These are phyloP conservation scores for Fusarium buharicum DNA, from an alignment of 2,329 filamentous ascomycete species.

Conservation along the genomic window DNA sequence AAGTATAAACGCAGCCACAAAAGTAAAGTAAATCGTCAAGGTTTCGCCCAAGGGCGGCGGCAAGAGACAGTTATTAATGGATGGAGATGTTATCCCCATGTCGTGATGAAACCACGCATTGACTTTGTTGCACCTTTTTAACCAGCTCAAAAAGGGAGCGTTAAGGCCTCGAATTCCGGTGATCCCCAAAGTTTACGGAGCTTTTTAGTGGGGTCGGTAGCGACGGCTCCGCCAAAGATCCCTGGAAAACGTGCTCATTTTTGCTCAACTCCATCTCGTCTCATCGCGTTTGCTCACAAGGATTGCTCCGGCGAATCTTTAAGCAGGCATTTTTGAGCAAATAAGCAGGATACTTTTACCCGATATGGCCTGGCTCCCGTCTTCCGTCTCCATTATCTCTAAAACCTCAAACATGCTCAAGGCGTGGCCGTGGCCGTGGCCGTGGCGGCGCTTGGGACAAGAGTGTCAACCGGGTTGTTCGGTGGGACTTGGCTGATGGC, in stretches of 20 bases:
- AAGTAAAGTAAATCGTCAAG: neutral
- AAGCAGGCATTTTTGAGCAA: slow-evolving; percentile 35
- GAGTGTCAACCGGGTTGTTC: slow-evolving; percentile 11
- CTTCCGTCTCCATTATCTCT: slow-evolving; percentile 13
- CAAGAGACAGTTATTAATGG: slow-evolving; percentile 19
- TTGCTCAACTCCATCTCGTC: slow-evolving; percentile 46
- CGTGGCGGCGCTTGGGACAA: slow-evolving; percentile 5
- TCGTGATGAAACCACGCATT: slow-evolving; percentile 3
- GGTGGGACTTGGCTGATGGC: slow-evolving; percentile 23
- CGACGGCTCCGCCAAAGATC: slow-evolving; percentile 28
- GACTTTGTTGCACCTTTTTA: neutral
- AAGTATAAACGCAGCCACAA: slow-evolving; percentile 7
- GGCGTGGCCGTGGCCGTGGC: no score
- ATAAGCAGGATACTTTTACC: slow-evolving; percentile 37
- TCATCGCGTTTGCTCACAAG: slow-evolving; percentile 14
- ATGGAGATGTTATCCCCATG: slow-evolving; percentile 14
- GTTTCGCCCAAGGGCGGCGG: slow-evolving; percentile 11
- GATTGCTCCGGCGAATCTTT: slow-evolving; percentile 15
- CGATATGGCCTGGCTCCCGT: slow-evolving; percentile 39
- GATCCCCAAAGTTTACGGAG: slow-evolving; percentile 16
- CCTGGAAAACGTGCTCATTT: slow-evolving; percentile 53
- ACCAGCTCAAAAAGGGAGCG: slow-evolving; percentile 4
- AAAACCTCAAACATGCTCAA: slow-evolving; percentile 33
- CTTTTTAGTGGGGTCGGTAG: slow-evolving; percentile 11
- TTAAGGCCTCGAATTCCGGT: slow-evolving; percentile 15